Evolutionary conservation across 495 filamentous ascomycete species (phyloP).

Genomic region (Elaphomyces granulatus): DNA sequence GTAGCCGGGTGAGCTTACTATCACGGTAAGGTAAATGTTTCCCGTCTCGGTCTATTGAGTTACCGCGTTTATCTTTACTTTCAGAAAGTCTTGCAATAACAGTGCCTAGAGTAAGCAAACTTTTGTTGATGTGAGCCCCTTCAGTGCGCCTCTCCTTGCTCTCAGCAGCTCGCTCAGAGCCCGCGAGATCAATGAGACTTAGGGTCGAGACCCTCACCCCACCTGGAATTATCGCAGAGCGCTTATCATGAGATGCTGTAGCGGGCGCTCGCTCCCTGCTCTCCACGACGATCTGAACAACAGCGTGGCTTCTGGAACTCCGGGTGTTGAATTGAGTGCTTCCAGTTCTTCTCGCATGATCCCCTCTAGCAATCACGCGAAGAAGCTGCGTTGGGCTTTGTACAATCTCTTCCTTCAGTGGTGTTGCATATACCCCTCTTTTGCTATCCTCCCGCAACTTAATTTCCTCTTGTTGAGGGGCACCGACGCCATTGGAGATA

Average conservation of each 20-base stretch:
- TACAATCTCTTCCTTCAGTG: constrained; percentile 95
- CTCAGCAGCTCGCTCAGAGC: constrained; percentile 90
- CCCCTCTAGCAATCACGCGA: constrained; percentile 87
- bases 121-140: constrained; percentile 97
- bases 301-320: constrained; percentile 93
- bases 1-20: constrained; percentile 85
- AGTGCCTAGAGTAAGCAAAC: constrained; percentile 83
- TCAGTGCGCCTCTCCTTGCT: constrained; percentile 88
- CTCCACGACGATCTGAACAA: constrained; percentile 97
- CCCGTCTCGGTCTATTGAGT: constrained; percentile 58
- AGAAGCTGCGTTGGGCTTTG: constrained; percentile 93
- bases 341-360: constrained; percentile 73
- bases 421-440: constrained; percentile 88
- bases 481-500: constrained; percentile 31
- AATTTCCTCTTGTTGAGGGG: constrained; percentile 66
- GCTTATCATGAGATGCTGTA: constrained; percentile 49
- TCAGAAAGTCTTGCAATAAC: constrained; percentile 82
- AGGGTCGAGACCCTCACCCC: constrained; percentile 92
- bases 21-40: constrained; percentile 94
- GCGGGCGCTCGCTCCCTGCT: constrained; percentile 67
- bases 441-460: constrained; percentile 94
- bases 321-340: constrained; percentile 94
- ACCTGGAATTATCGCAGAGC: constrained; percentile 65
- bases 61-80: constrained; percentile 69
- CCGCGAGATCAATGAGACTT: constrained; percentile 90